These are phyloP conservation scores for Saturnispora zaruensis DNA, from an alignment of 805 yeast species.

Conservation along the genomic window DNA sequence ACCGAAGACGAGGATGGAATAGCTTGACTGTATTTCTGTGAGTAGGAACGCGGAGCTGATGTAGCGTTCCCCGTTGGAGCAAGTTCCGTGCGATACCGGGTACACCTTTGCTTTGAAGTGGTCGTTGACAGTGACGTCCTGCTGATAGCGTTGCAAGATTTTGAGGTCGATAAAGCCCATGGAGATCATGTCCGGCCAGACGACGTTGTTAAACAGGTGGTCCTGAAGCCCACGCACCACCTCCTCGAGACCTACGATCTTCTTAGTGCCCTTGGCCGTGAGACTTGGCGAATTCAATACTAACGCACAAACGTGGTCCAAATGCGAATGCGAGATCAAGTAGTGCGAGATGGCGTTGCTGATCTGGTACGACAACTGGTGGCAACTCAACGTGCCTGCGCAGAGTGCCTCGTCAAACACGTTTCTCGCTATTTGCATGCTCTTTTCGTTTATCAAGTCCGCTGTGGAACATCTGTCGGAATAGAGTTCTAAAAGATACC, in stretches of 20 bases:
- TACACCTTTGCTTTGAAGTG: conserved; percentile 37
- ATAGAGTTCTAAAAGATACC: conserved; percentile 15
- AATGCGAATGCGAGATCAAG: conserved; percentile 72
- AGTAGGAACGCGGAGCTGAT: conserved; percentile 57
- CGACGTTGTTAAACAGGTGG: conserved; percentile 59
- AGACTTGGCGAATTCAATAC: conserved; percentile 64
- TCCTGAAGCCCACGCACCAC: conserved; percentile 45
- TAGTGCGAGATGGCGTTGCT: conserved; percentile 34
- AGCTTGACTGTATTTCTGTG: conserved; percentile 20
- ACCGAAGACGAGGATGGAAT: conserved; percentile 60
- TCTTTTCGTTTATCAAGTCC: neutral
- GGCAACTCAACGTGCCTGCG: neutral
- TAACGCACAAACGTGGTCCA: conserved; percentile 70
- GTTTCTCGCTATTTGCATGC: neutral
- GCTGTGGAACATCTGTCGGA: neutral
- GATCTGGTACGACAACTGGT: conserved; percentile 16
- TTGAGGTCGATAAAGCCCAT: conserved; percentile 21
- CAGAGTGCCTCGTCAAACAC: neutral
- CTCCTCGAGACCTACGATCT: conserved; percentile 43
- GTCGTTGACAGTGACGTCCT: conserved; percentile 17
- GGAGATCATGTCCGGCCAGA: conserved; percentile 70
- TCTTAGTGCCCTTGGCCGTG: conserved; percentile 23
- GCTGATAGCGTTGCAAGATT: conserved; percentile 13
- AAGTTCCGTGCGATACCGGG: conserved; percentile 30
- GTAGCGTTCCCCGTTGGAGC: conserved; percentile 18